Percentiles rank a stretch among this genome's conserved stretches.
These are phyloP conservation scores for Russula vinacea DNA, from an alignment of 768 basidiomycete genomes.

Conservation along the genomic window DNA sequence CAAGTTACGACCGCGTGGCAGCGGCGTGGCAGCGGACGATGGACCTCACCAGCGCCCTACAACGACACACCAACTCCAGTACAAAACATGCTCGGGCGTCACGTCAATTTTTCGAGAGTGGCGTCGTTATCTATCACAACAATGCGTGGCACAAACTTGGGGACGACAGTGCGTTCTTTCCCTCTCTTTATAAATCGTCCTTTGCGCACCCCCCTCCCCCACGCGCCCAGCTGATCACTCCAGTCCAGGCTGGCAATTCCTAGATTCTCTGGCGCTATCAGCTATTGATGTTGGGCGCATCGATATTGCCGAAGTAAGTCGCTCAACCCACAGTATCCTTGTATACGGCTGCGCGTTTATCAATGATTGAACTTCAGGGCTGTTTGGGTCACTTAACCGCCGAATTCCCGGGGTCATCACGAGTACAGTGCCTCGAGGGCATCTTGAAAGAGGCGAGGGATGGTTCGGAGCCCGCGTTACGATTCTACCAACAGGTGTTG, in stretches of 20 bases:
- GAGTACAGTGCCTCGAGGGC: conserved; percentile 74
- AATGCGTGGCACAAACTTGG: conserved; percentile 34
- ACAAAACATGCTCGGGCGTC: conserved; percentile 36
- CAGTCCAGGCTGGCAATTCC: conserved; percentile 65
- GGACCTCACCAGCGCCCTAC: conserved; percentile 37
- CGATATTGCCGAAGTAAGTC: conserved; percentile 67
- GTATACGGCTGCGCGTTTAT: neutral
- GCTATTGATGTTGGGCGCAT: conserved; percentile 70
- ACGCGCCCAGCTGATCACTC: neutral
- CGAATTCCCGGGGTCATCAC: conserved; percentile 75
- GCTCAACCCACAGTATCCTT: conserved; percentile 30
- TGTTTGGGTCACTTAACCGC: conserved; percentile 58
- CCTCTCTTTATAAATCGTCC: neutral
- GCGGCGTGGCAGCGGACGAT: conserved; percentile 25
- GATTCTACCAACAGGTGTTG: conserved; percentile 61
- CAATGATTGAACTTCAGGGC: conserved; percentile 40
- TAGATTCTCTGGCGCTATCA: conserved; percentile 78
- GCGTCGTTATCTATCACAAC: conserved; percentile 35
- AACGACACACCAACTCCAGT: conserved; percentile 39
- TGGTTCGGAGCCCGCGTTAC: conserved; percentile 51
- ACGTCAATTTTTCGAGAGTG: conserved; percentile 38
- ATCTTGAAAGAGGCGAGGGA: conserved; percentile 73
- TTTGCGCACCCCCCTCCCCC: neutral
- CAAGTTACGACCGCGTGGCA: neutral
- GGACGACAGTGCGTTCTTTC: conserved; percentile 35